Percentiles rank a stretch among this genome's conserved stretches.
Evolutionary conservation across 257 asterid genomes (phyloP).

Genomic region (Solanum clarkiae): DNA sequence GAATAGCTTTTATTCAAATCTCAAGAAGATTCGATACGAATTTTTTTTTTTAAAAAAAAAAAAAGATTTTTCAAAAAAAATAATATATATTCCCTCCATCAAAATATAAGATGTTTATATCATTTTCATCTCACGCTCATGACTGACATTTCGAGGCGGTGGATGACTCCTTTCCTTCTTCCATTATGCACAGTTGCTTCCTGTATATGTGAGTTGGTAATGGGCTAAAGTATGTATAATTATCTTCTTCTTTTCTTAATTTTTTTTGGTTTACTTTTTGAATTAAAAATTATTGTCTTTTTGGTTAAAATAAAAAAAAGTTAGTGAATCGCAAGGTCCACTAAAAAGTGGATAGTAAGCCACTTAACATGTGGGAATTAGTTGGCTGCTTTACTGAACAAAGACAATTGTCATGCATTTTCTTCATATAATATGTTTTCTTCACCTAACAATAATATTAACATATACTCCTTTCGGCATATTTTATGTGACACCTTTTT

Average conservation of each 20-base stretch:
- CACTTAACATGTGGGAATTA: background rate
- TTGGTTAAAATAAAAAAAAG: background rate
- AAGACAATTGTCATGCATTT: background rate
- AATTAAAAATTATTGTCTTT: background rate
- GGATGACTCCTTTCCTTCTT: background rate
- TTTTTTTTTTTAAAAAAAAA: too few relatives aligned
- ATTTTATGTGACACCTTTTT: too few relatives aligned
- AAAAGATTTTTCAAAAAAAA: background rate
- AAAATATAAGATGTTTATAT: too few relatives aligned
- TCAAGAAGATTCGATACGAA: too few relatives aligned
- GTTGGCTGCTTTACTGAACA: too few relatives aligned
- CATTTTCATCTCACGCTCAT: background rate
- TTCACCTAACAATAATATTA: background rate
- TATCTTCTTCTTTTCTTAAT: background rate
- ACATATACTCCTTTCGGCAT: background rate
- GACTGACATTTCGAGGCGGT: background rate
- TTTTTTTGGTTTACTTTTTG: too few relatives aligned
- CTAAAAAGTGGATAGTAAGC: background rate
- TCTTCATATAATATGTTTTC: background rate
- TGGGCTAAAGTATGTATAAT: background rate
- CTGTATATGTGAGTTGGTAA: background rate
- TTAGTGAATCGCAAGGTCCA: background rate
- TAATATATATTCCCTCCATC: too few relatives aligned
- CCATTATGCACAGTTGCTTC: background rate
- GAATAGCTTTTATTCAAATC: too few relatives aligned